phyloP scores from a whole-genome alignment of 1,284 basidiomycete genomes.

The Baeospora myosura region DNA sequence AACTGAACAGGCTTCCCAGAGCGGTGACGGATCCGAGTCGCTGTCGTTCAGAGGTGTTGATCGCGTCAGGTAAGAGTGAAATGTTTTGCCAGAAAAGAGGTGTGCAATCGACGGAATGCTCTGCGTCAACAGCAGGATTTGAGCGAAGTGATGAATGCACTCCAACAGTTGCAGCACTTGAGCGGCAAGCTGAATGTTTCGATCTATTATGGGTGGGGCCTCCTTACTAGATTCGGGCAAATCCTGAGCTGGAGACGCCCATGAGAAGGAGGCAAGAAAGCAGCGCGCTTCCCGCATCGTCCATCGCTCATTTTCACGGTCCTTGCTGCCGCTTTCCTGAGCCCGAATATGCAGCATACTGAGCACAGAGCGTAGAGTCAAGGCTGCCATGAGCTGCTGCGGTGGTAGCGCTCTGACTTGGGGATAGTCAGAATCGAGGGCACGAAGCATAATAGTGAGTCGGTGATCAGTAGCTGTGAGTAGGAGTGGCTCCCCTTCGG shows the following conservation, averaged over 20 bases:
- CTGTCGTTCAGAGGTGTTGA: conserved; percentile 15
- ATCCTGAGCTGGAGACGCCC: conserved; percentile 10
- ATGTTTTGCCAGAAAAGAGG: conserved; percentile 48
- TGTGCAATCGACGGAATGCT: conserved; percentile 37
- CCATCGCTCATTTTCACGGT: conserved; percentile 62
- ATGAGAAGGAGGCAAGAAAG: conserved; percentile 49
- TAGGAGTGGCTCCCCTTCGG: conserved; percentile 30
- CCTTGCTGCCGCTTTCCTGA: conserved; percentile 40
- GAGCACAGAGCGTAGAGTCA: conserved; percentile 58
- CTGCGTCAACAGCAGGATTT: conserved; percentile 49
- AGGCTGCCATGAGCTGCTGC: conserved; percentile 38
- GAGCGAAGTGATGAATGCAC: conserved; percentile 48
- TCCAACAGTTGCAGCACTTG: conserved; percentile 59
- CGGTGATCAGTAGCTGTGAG: conserved; percentile 44
- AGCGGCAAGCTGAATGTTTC: conserved; percentile 67
- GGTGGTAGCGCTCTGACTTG: conserved; percentile 38
- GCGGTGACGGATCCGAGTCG: conserved; percentile 18
- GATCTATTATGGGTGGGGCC: conserved; percentile 37
- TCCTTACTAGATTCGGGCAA: conserved; percentile 16
- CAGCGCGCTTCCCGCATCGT: conserved; percentile 55
- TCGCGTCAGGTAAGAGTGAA: conserved; percentile 45
- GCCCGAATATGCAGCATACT: conserved; percentile 42
- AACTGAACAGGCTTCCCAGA: conserved; percentile 43
- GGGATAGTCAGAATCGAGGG: conserved; percentile 48
- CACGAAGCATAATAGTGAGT: conserved; percentile 48